phyloP scores from a whole-genome alignment of 306 rosid species.

The Alnus rubra region DNA sequence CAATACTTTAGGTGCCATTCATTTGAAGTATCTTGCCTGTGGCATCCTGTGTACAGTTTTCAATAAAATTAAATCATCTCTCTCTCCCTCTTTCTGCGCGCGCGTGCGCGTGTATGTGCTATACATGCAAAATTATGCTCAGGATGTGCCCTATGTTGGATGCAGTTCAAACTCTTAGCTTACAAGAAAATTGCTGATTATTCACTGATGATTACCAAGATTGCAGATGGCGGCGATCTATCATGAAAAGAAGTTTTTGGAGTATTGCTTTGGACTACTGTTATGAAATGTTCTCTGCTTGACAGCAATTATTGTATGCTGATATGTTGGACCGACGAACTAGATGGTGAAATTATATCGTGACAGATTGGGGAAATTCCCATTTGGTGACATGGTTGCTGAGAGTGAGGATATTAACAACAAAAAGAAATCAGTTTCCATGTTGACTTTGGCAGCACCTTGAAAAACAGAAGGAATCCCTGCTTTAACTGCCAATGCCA shows the following conservation, averaged over 20 bases:
- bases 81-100: background rate
- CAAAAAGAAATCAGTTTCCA: background rate
- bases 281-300: background rate
- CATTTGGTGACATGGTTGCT: background rate
- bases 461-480: background rate
- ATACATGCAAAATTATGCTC: background rate
- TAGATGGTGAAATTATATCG: background rate
- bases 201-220: background rate
- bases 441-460: background rate
- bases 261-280: background rate
- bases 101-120: too few species aligned
- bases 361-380: background rate
- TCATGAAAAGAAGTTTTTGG: background rate
- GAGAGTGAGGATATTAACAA: background rate
- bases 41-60: constrained; percentile 22
- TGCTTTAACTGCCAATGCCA: background rate
- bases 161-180: background rate
- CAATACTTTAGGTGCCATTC: background rate
- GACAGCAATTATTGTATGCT: background rate
- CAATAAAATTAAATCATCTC: background rate
- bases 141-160: background rate
- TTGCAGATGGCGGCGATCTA: too few species aligned
- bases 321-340: background rate
- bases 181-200: background rate
- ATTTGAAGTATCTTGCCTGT: background rate